phyloP scores from a whole-genome alignment of 2,329 filamentous ascomycete genomes.

The Plenodomus tracheiphilus region DNA sequence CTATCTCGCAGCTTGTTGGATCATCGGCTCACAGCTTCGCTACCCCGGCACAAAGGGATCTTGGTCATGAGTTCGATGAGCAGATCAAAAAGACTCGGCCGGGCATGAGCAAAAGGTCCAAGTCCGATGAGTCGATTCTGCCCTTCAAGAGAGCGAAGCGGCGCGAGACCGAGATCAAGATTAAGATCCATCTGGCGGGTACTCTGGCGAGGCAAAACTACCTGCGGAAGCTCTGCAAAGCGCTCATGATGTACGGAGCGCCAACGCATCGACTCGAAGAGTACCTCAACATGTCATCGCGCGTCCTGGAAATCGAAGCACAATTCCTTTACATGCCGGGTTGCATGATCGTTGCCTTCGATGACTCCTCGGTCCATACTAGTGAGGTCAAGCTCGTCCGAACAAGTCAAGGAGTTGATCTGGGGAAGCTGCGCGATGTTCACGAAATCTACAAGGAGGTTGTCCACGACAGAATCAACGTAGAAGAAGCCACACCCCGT shows the following conservation, averaged over 20 bases:
- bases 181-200: conserved; percentile 65
- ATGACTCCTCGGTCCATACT: conserved; percentile 71
- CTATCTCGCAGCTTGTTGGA: conserved; percentile 50
- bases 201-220: conserved; percentile 82
- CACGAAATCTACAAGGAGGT: conserved; percentile 81
- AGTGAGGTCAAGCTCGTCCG: conserved; percentile 79
- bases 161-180: conserved; percentile 57
- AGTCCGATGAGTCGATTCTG: conserved; percentile 44
- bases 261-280: conserved; percentile 90
- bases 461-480: conserved; percentile 74
- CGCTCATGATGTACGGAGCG: conserved; percentile 86
- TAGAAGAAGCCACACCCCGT: conserved; percentile 68
- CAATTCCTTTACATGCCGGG: conserved; percentile 90
- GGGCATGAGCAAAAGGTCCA: conserved; percentile 41
- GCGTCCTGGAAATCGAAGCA: conserved; percentile 85
- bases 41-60: conserved; percentile 45
- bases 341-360: conserved; percentile 94
- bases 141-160: conserved; percentile 41
- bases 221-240: conserved; percentile 79
- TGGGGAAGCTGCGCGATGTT: conserved; percentile 73
- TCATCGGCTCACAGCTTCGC: conserved; percentile 49
- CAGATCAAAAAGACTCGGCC: conserved; percentile 45
- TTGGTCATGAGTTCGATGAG: conserved; percentile 49
- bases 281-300: conserved; percentile 86
- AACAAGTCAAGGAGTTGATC: conserved; percentile 68